phyloP scores from a whole-genome alignment of 148 eudicot genomes.

The Salicornia ramosissima region DNA sequence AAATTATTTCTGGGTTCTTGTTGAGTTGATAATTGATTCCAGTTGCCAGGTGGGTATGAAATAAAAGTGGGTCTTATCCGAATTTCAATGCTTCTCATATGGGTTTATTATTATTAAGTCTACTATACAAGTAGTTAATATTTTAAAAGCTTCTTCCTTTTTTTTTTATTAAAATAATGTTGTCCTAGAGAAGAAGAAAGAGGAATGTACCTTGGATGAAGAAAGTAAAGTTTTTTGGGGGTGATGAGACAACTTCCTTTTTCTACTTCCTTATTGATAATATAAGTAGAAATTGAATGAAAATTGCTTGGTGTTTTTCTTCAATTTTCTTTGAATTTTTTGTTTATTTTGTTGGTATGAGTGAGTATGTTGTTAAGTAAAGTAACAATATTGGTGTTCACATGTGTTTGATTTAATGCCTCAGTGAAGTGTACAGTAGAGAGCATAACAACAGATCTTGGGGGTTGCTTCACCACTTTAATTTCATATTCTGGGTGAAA shows the following conservation, averaged over 20 bases:
- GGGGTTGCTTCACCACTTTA: constrained; percentile 15
- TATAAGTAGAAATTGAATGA: constrained; percentile 32
- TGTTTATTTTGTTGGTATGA: constrained; percentile 27
- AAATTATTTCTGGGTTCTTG: constrained; percentile 18
- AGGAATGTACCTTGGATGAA: constrained; percentile 21
- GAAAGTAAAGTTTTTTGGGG: constrained; percentile 18
- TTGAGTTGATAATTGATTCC: constrained; percentile 59
- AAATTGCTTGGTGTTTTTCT: constrained; percentile 30
- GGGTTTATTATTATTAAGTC: background rate
- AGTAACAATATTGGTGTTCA: constrained; percentile 14
- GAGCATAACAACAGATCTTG: constrained; percentile 25
- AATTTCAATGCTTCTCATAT: constrained; percentile 7
- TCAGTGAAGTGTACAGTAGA: background rate
- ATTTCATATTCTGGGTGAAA: constrained; percentile 18
- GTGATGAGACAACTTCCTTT: constrained; percentile 19
- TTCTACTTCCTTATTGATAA: constrained; percentile 25
- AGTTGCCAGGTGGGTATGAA: constrained; percentile 48
- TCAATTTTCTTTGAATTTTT: constrained; percentile 24
- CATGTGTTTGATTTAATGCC: constrained; percentile 29
- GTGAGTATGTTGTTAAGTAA: constrained; percentile 8
- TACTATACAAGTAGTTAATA: background rate
- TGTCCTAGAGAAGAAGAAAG: constrained; percentile 12
- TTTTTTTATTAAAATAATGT: too few species aligned
- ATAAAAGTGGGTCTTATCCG: constrained; percentile 45
- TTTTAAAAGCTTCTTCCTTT: constrained; percentile 6